Evolutionary conservation across 495 filamentous ascomycete genomes (phyloP), one percentile per base, ranked within the genome.

Genomic region (Choiromyces venosus): DNA sequence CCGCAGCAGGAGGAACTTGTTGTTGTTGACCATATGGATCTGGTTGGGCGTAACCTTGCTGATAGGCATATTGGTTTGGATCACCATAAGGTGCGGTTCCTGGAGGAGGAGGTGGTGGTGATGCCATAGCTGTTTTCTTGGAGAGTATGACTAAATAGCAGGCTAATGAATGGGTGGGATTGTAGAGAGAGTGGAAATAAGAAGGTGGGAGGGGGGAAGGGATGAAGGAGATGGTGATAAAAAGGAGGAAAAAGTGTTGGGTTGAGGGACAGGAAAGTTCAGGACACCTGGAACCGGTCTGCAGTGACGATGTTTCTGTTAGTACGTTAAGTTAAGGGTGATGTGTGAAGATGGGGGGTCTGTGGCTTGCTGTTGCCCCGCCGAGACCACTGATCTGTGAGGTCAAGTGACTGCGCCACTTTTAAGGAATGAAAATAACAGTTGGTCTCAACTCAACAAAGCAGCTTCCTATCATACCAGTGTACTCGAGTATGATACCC

Each of bases 1-100:
- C 84, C 65, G 76, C 82, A 66, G 83, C 83, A 69, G 74, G 38
- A 72, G 85, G 82, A 82, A 85, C 86, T 82, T 91, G 90, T 73
- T 89, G 89, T 69, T 85, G 85, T 72, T 87, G 85, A 83, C 84
- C 83, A 78, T 89, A 88, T 25, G 69, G 79, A 65, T 81, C 79
- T 18, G 79, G 66, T 52, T 79, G 79, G 25, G 52, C 77, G 37
- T 79, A 74, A 10, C 69, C 37, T 35, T 77, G 75, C 37, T 73
- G 78, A 18, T 77, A 71, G 37, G 71, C 75, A 40, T 81, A 71
- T 72, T 74, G 39, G 71, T 81, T 76, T 56, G 79, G 76, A 40
- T 81, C 74, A 38, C 76, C 71, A 66, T 81, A 81, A 52, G 76
- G 79, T 19, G 70, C 68, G 46, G 76, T 70, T 37, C 73, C 71